A percentile compares a stretch with the other conserved stretches of the same genome.
phyloP scores from a whole-genome alignment of 345 rosid species.

The Psidium guajava region DNA sequence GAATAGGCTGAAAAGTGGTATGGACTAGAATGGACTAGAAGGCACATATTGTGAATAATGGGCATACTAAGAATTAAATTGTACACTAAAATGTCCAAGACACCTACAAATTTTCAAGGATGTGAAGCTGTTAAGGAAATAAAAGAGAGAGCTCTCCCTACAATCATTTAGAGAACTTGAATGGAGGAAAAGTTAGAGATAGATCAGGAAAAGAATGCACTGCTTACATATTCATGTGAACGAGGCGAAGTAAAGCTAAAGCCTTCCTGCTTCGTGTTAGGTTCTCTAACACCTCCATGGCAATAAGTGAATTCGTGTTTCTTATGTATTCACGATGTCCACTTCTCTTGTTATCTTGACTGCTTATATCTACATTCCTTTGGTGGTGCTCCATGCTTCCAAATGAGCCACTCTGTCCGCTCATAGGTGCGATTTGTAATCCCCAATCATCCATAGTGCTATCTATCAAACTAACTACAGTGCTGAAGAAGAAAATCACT shows the following conservation, averaged over 20 bases:
- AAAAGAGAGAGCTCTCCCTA: neutral
- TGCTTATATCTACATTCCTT: conserved; percentile 23
- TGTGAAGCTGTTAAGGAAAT: neutral
- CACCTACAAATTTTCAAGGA: neutral
- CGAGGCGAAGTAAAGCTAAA: conserved; percentile 31
- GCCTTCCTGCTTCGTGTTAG: conserved; percentile 37
- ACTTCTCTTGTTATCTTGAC: conserved; percentile 3
- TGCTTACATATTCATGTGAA: conserved; percentile 44
- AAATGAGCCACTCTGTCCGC: conserved; percentile 1
- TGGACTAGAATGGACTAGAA: neutral
- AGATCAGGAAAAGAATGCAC: neutral
- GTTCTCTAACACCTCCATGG: conserved; percentile 34
- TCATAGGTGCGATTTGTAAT: conserved; percentile 11
- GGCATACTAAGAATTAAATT: neutral
- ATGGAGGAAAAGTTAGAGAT: neutral
- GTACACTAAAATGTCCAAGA: neutral
- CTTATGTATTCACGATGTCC: conserved; percentile 21
- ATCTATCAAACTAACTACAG: conserved; percentile 27
- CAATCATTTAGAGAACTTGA: neutral
- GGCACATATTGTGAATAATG: neutral
- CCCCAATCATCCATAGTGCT: conserved; percentile 36
- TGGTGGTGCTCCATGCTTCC: conserved; percentile 14
- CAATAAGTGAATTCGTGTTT: conserved; percentile 24
- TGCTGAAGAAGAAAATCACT: conserved; percentile 32
- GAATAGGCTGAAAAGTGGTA: neutral